These are phyloP conservation scores for Cyclocybe aegerita DNA, from an alignment of 768 basidiomycete species.

Conservation along the genomic window DNA sequence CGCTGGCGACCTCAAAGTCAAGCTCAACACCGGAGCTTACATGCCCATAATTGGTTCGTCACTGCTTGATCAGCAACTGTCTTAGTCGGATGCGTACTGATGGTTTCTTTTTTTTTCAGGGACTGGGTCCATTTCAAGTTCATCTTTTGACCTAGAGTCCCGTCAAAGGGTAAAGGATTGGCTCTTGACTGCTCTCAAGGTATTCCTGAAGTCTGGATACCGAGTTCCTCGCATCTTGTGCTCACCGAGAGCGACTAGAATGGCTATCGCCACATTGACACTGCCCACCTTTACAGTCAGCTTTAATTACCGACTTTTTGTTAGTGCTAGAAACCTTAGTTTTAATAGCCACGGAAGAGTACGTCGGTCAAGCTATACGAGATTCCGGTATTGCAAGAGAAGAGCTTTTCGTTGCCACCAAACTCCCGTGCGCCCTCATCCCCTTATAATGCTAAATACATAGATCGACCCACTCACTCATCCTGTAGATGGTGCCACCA, in stretches of 20 bases:
- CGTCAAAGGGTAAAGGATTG: conserved; percentile 34
- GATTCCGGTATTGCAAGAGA: conserved; percentile 48
- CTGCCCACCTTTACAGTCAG: conserved; percentile 32
- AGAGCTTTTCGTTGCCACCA: conserved; percentile 52
- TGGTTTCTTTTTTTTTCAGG: too few relatives aligned
- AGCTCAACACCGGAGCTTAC: conserved; percentile 31
- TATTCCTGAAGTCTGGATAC: conserved; percentile 2
- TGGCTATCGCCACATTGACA: conserved; percentile 43
- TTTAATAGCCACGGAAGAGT: conserved; percentile 33
- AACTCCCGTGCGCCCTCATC: conserved; percentile 34
- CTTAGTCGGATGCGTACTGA: too few relatives aligned
- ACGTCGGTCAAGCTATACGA: conserved; percentile 44
- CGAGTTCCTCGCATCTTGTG: too few relatives aligned
- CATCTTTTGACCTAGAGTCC: conserved; percentile 31
- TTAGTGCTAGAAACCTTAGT: conserved; percentile 7
- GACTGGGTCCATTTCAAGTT: conserved; percentile 36
- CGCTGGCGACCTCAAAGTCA: conserved; percentile 5
- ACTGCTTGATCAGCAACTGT: conserved; percentile 17
- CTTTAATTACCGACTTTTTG: not conserved
- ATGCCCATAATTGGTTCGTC: conserved; percentile 36
- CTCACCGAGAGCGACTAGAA: too few relatives aligned
- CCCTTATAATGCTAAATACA: not conserved
- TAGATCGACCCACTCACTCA: too few relatives aligned
- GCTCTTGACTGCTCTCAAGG: conserved; percentile 40
- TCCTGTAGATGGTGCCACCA: not conserved